phyloP scores from a whole-genome alignment of 2,329 filamentous ascomycete species.

The Hypoxylon sp. region DNA sequence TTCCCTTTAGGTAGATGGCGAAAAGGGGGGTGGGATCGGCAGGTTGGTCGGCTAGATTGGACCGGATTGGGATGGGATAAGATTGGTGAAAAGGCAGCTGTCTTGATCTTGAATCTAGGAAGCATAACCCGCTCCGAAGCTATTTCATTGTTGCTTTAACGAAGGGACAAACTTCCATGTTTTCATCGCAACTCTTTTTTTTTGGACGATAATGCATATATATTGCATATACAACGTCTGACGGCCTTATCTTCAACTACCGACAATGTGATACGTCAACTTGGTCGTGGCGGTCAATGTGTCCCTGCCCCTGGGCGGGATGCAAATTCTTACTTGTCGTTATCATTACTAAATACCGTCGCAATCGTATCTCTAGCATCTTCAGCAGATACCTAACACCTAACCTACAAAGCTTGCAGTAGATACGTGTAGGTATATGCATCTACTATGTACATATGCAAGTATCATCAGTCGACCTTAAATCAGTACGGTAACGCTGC shows the following conservation, averaged over 20 bases:
- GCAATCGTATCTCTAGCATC: conserved; percentile 1
- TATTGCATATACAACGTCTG: neutral
- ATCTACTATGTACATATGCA: neutral
- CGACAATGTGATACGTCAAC: conserved; percentile 1
- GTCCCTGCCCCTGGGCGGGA: neutral
- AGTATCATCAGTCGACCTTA: neutral
- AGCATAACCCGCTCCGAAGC: neutral
- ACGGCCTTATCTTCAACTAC: conserved; percentile 1
- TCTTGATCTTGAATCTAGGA: conserved; percentile 7
- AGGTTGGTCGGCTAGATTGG: conserved; percentile 35
- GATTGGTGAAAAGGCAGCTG: conserved; percentile 32
- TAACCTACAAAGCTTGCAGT: neutral
- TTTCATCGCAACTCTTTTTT: neutral
- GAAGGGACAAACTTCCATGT: neutral
- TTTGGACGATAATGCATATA: neutral
- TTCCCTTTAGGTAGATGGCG: conserved; percentile 6
- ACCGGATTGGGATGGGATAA: conserved; percentile 21
- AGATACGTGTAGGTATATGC: neutral
- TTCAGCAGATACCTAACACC: neutral
- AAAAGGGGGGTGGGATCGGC: conserved; percentile 16
- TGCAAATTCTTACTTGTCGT: neutral
- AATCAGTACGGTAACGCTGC: conserved; percentile 5
- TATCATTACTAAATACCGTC: neutral
- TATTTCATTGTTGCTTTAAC: conserved; percentile 2
- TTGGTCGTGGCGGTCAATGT: conserved; percentile 4